These are phyloP conservation scores for Gossypium anomalum DNA, from an alignment of 345 rosid genomes.

Conservation along the genomic window DNA sequence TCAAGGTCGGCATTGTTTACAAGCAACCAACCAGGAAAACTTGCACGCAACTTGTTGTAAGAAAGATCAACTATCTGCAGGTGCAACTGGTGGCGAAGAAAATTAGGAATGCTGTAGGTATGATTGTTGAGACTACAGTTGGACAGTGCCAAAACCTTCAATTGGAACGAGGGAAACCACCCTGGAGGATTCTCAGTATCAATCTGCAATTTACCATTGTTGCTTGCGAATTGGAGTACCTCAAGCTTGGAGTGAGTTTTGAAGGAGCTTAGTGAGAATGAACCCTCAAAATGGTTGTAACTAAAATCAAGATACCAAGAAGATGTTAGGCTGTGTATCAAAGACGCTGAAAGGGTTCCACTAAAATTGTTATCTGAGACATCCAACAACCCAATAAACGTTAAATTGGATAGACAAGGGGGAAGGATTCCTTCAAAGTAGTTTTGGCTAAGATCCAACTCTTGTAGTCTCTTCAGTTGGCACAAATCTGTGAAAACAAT, in stretches of 20 bases:
- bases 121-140: neutral
- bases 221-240: neutral
- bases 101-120: neutral
- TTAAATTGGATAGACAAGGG: neutral
- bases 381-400: neutral
- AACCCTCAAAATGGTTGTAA: neutral
- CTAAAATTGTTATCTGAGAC: neutral
- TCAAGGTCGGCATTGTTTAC: neutral
- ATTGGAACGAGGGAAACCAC: neutral
- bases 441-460: neutral
- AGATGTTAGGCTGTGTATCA: neutral
- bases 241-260: neutral
- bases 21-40: neutral
- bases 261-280: neutral
- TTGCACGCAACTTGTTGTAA: neutral
- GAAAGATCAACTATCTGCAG: neutral
- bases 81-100: neutral
- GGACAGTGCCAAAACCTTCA: neutral
- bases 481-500: neutral
- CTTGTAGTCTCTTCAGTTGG: neutral
- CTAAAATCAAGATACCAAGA: neutral
- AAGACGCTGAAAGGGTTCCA: neutral
- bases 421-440: neutral
- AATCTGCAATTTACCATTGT: neutral
- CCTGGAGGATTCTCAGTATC: neutral